A percentile compares a stretch with the other conserved stretches of the same genome.
Conservation (phyloP, 2,329 filamentous ascomycete genomes). For the Alternaria infectoria region DNA sequence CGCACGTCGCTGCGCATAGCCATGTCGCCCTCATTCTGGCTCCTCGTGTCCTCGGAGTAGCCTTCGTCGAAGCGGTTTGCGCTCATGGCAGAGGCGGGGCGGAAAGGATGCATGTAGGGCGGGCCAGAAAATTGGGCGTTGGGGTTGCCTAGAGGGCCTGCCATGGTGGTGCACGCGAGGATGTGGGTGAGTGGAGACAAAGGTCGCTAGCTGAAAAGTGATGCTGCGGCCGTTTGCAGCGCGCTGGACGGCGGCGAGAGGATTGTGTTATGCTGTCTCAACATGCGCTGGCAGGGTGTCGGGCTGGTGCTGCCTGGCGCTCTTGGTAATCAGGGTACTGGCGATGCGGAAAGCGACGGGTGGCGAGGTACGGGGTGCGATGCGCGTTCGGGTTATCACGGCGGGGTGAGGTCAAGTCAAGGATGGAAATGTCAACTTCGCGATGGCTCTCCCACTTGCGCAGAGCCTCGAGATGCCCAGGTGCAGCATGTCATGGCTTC, state of each 20-base stretch:
- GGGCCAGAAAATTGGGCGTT: slow-evolving; percentile 37
- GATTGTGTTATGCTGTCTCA: not conserved
- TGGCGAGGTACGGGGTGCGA: not conserved
- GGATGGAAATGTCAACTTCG: not conserved
- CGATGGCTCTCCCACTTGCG: not conserved
- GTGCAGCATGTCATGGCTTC: slow-evolving; percentile 1
- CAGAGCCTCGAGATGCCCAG: slow-evolving; percentile 6
- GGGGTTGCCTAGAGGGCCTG: slow-evolving; percentile 34
- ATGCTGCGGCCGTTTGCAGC: not conserved
- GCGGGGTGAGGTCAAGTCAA: not conserved
- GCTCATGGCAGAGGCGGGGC: slow-evolving; percentile 45
- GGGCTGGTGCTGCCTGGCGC: slow-evolving; percentile 21
- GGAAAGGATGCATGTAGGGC: slow-evolving; percentile 46
- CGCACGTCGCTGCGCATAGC: slow-evolving; percentile 46
- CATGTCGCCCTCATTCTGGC: slow-evolving; percentile 53
- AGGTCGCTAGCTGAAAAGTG: not conserved
- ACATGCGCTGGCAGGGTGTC: slow-evolving; percentile 4
- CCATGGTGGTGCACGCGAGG: slow-evolving; percentile 34
- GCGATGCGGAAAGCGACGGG: not conserved
- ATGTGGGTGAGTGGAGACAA: slow-evolving; percentile 4
- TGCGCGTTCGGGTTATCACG: not conserved
- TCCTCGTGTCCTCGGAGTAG: slow-evolving; percentile 77
- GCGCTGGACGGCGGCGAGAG: not conserved
- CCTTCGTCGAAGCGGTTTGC: slow-evolving; percentile 73
- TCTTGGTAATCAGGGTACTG: not conserved